Evolutionary conservation across 2,329 filamentous ascomycete species (phyloP).

Genomic region (Apiospora arundinis): DNA sequence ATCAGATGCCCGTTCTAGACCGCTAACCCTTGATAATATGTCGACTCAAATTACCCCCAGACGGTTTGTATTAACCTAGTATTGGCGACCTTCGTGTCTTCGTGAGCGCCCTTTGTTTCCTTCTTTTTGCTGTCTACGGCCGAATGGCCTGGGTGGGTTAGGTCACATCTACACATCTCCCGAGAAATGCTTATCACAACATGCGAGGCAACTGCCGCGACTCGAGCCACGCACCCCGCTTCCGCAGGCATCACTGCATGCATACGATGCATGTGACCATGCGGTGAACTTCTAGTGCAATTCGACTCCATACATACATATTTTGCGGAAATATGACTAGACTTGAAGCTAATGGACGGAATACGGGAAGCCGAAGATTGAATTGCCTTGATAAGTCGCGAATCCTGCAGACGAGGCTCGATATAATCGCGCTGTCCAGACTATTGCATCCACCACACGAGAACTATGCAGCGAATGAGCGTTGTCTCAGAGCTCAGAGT

Average conservation of each 20-base stretch:
- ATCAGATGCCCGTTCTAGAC: neutral
- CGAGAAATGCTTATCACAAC: neutral
- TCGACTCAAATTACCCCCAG: neutral
- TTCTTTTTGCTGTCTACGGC: too few relatives aligned
- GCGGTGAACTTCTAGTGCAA: neutral
- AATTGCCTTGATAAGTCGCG: neutral
- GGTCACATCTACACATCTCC: conserved; percentile 7
- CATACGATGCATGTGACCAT: conserved; percentile 2
- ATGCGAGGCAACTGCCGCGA: conserved; percentile 9
- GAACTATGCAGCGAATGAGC: neutral
- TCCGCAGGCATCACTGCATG: neutral
- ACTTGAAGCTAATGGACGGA: neutral
- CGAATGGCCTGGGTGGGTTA: neutral
- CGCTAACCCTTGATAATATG: neutral
- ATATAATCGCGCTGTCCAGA: neutral
- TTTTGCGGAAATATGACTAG: neutral
- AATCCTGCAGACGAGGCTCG: neutral
- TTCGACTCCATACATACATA: neutral
- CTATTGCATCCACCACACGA: neutral
- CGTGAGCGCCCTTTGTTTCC: too few relatives aligned
- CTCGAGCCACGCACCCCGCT: conserved; percentile 5
- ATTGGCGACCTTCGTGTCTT: neutral
- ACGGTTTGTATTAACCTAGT: neutral
- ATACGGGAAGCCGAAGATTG: neutral
- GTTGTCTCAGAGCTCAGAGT: neutral